Conservation (phyloP, 306 rosid species). For the Ochetophila trinervis region DNA sequence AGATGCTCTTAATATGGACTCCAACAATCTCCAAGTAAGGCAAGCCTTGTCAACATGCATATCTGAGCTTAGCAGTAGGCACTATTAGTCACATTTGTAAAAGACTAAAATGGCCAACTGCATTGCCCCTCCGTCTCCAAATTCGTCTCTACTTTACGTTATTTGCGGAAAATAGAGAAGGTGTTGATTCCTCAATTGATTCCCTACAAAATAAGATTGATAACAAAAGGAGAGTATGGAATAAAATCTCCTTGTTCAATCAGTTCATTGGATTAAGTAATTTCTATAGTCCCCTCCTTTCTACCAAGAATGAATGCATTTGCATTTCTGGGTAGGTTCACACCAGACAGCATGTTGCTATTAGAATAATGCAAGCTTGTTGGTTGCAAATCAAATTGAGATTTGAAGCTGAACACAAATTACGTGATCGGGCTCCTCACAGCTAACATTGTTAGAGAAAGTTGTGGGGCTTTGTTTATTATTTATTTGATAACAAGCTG, state of each 20-base stretch:
- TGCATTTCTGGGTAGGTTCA: not conserved
- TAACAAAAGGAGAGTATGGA: not conserved
- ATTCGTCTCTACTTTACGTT: not conserved
- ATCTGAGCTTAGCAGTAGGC: conserved; percentile 59
- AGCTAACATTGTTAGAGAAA: too few relatives aligned
- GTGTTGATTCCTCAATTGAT: not conserved
- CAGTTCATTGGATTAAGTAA: not conserved
- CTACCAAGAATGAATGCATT: not conserved
- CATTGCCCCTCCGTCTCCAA: not conserved
- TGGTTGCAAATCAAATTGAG: too few relatives aligned
- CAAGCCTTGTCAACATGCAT: conserved; percentile 70
- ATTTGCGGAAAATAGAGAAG: not conserved
- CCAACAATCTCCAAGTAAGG: conserved; percentile 63
- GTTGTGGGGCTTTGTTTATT: too few relatives aligned
- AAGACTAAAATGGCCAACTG: not conserved
- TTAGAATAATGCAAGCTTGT: not conserved
- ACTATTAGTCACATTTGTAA: conserved; percentile 22
- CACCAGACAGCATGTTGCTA: not conserved
- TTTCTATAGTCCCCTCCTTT: not conserved
- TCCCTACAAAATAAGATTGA: conserved; percentile 3
- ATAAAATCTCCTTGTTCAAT: conserved; percentile 4
- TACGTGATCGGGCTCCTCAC: too few relatives aligned
- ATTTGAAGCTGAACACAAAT: too few relatives aligned
- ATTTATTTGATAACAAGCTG: too few relatives aligned
- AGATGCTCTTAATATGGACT: conserved; percentile 75